Evolutionary conservation across 2,329 filamentous ascomycete genomes (phyloP), one percentile per base, ranked within the genome.

Genomic region (Metarhizium humberi): DNA sequence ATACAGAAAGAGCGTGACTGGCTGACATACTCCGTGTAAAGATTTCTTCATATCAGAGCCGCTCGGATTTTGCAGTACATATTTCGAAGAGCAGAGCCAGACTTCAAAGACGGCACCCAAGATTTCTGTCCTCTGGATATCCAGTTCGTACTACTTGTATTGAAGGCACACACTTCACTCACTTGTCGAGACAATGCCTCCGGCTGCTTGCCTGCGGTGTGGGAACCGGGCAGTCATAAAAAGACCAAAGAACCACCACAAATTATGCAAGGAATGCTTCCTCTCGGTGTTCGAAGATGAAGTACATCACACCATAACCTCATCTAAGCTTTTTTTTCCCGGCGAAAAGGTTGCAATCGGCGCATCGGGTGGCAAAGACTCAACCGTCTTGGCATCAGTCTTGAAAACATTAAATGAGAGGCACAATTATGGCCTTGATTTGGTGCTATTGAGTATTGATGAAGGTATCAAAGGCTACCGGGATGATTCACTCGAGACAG

Each of bases 381-480:
- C 91, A 53, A 99, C 94, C 0, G 94, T 99, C 0, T 79, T 99
- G 11, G 94, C 94, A 4, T 95, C 91, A 0, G 92, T 99, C 0
- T 79, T 99, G 53, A 96, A 96, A 70, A 96, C 91, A 0, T 77
- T 99, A 3, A 97, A 99, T 64, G 90, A 95, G 68, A 84, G 92
- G 49, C 84, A 96, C 68, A 77, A 86, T 61, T 97, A 97, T 69
- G 89, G 87, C 1, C 75, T 99, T 5, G 84, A 97, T 47, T 79
- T 99, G 3, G 81, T 95, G 0, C 78, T 99, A 0, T 78, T 99
- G 46, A 95, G 89, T 58, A 92, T 99, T 64, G 94, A 99, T 62
- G 95, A 99, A 71, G 94, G 94, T 6, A 99, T 99, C 74, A 94
- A 89, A 64, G 94, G 94, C 6, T 99, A 99, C 67, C 82, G 95